Conservation (phyloP, 2,329 filamentous ascomycete genomes). For the Diplocarpon rosae region DNA sequence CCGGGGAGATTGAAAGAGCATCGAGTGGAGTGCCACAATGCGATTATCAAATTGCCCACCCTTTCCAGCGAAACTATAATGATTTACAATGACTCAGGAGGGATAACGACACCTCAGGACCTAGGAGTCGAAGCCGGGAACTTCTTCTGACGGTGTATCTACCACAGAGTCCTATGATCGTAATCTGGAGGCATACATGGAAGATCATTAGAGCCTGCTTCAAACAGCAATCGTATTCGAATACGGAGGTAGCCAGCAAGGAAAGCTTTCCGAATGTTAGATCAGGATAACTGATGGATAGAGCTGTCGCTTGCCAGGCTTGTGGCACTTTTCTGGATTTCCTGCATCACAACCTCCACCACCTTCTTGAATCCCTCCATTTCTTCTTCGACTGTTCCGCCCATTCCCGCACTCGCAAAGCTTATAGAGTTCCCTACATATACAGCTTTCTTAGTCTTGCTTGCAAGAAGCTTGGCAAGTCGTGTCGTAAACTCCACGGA, state of each 20-base stretch:
- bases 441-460: slow-evolving; percentile 59
- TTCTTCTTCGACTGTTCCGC: slow-evolving; percentile 82
- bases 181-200: too few relatives aligned
- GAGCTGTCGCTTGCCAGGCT: slow-evolving; percentile 8
- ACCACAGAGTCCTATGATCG: too few relatives aligned
- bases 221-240: too few relatives aligned
- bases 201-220: too few relatives aligned
- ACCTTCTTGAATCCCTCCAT: slow-evolving; percentile 77
- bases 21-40: neutral
- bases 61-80: too few relatives aligned
- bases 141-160: too few relatives aligned
- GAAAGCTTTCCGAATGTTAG: neutral
- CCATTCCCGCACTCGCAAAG: slow-evolving; percentile 60
- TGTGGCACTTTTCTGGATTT: slow-evolving; percentile 33
- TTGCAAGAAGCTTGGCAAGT: slow-evolving; percentile 73
- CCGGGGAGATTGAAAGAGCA: neutral
- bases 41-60: too few relatives aligned
- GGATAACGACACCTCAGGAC: too few relatives aligned
- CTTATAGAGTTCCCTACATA: slow-evolving; percentile 87
- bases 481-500: slow-evolving; percentile 81
- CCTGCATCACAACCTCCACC: slow-evolving; percentile 54
- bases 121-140: too few relatives aligned
- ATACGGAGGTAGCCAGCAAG: too few relatives aligned
- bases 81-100: too few relatives aligned
- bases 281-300: neutral